A percentile compares a stretch with the other conserved stretches of the same genome.
Conservation (phyloP, 1,284 basidiomycete species). For the Golubevia pallescens region DNA sequence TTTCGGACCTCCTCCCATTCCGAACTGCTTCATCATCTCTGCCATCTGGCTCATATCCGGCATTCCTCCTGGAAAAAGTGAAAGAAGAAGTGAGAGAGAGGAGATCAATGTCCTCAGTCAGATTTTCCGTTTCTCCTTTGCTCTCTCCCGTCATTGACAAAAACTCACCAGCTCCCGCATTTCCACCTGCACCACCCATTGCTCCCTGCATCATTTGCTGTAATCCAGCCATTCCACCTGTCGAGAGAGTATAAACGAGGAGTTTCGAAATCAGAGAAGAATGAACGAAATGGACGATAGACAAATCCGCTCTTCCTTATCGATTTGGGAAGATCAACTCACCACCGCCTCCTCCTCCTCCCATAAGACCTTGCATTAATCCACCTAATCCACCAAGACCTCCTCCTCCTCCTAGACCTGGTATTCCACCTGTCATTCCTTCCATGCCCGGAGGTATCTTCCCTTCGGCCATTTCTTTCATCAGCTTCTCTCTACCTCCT, state of each 20-base stretch:
- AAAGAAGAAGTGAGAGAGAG: conserved; percentile 1
- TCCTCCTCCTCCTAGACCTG: conserved; percentile 8
- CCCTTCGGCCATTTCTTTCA: conserved; percentile 38
- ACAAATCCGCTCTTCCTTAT: no score
- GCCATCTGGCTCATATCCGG: conserved; percentile 38
- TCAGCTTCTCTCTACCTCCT: conserved; percentile 51
- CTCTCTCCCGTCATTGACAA: neutral
- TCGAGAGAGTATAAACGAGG: neutral
- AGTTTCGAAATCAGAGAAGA: no score
- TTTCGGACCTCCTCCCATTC: no score
- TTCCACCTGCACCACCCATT: conserved; percentile 13
- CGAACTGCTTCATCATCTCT: no score
- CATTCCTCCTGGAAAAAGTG: conserved; percentile 24
- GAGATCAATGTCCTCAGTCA: neutral
- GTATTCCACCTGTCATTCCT: conserved; percentile 25
- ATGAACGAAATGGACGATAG: no score
- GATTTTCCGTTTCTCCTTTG: neutral
- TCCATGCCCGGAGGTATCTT: conserved; percentile 5
- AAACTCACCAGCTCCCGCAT: conserved; percentile 6
- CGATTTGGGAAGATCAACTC: no score
- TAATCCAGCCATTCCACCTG: neutral
- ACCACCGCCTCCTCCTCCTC: conserved; percentile 1
- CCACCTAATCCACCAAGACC: conserved; percentile 22
- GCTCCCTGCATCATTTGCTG: conserved; percentile 14
- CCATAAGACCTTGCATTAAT: conserved; percentile 7